Percentiles rank a stretch among this genome's conserved stretches.
phyloP scores from a whole-genome alignment of 257 asterid species.

The Gynochthodes officinalis region DNA sequence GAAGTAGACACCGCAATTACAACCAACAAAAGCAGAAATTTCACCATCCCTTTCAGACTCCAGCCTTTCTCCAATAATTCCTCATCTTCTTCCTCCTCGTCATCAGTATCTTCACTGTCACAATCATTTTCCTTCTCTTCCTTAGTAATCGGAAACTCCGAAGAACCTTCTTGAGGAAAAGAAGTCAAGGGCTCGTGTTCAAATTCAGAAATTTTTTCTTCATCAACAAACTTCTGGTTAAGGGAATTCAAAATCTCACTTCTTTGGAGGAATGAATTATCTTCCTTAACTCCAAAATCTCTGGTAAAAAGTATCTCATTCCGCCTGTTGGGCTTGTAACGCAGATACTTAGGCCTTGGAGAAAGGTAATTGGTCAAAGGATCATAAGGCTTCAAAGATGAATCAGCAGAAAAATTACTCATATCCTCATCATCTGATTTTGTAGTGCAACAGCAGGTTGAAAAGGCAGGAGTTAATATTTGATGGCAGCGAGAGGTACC shows the following conservation, averaged over 20 bases:
- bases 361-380: conserved; percentile 51
- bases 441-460: conserved; percentile 15
- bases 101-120: conserved; percentile 2
- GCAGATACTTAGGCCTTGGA: conserved; percentile 74
- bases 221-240: conserved; percentile 27
- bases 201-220: conserved; percentile 27
- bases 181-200: conserved; percentile 18
- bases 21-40: conserved; percentile 36
- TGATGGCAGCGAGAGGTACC: conserved; percentile 8
- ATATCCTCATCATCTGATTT: conserved; percentile 31
- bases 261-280: conserved; percentile 2
- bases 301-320: conserved; percentile 29
- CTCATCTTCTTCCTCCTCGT: conserved; percentile 21
- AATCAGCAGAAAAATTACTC: conserved; percentile 16
- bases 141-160: background rate
- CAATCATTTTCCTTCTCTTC: background rate
- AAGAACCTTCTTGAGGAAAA: conserved; percentile 12
- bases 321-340: conserved; percentile 60
- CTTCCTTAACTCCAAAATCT: background rate
- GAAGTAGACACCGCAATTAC: conserved; percentile 36
- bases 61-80: conserved; percentile 35
- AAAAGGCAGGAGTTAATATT: conserved; percentile 13
- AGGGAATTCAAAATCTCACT: conserved; percentile 17
- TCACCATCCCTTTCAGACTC: conserved; percentile 40
- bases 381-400: conserved; percentile 44